Evolutionary conservation across 1,284 basidiomycete genomes (phyloP).

Genomic region (Rugosomyces carneus): DNA sequence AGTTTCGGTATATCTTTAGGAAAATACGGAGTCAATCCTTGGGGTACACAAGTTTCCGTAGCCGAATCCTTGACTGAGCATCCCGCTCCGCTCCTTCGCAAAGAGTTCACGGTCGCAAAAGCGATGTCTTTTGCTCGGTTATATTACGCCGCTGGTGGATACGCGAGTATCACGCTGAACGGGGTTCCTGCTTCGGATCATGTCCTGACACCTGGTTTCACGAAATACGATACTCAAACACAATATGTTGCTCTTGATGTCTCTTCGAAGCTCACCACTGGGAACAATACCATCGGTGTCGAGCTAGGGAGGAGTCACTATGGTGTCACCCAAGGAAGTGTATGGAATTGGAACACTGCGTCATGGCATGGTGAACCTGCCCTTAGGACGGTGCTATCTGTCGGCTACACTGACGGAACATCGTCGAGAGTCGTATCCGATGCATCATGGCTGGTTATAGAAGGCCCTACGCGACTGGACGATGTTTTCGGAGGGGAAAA

Average conservation of each 20-base stretch:
- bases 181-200: conserved; percentile 21
- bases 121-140: conserved; percentile 20
- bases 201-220: conserved; percentile 24
- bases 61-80: conserved; percentile 22
- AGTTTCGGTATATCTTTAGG: conserved; percentile 17
- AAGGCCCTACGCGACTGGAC: conserved; percentile 24
- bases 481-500: conserved; percentile 26
- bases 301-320: conserved; percentile 24
- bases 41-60: conserved; percentile 16
- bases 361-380: conserved; percentile 24
- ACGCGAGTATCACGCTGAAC: conserved; percentile 22
- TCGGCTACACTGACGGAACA: conserved; percentile 21
- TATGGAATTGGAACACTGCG: conserved; percentile 23
- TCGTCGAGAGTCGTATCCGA: conserved; percentile 16
- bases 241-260: conserved; percentile 24
- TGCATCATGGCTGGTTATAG: conserved; percentile 18
- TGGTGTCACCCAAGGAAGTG: conserved; percentile 22
- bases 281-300: conserved; percentile 19
- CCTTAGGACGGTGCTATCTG: conserved; percentile 18
- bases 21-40: conserved; percentile 21
- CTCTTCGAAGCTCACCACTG: conserved; percentile 10
- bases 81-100: conserved; percentile 23
- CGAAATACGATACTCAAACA: conserved; percentile 22
- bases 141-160: conserved; percentile 25
- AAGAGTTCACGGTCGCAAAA: conserved; percentile 18